Conservation (phyloP, 176 grass and related monocot species). For the Hsuehochloa calcarea region DNA sequence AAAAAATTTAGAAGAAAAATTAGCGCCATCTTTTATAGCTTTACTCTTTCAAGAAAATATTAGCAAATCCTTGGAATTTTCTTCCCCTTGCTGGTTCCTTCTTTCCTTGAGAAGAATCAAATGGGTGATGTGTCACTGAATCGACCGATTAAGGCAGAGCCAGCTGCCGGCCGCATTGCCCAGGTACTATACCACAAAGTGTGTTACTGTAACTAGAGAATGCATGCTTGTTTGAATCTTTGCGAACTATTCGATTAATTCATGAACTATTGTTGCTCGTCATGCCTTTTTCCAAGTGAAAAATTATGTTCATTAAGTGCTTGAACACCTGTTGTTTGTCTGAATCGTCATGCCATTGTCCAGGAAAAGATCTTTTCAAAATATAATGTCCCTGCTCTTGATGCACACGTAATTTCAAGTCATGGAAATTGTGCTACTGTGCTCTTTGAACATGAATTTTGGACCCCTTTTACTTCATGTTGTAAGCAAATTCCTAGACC, state of each 20-base stretch:
- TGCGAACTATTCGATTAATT: neutral
- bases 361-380: neutral
- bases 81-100: neutral
- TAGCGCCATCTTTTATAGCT: neutral
- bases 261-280: neutral
- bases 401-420: neutral
- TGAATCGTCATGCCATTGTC: neutral
- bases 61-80: neutral
- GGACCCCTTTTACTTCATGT: neutral
- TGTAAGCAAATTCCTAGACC: neutral
- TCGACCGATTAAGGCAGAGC: constrained; percentile 23
- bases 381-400: neutral
- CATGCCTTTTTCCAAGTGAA: neutral
- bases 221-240: neutral
- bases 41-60: neutral
- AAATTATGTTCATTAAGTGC: neutral
- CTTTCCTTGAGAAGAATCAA: neutral
- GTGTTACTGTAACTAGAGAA: neutral
- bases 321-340: constrained; percentile 2
- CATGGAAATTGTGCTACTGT: neutral
- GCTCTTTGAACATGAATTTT: neutral
- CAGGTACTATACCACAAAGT: constrained; percentile 3
- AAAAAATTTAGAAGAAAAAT: neutral
- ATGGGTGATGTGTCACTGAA: constrained; percentile 47
- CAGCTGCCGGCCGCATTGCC: constrained; percentile 20